Conservation (phyloP, 305 asterid species). For the Coffea humblotiana region DNA sequence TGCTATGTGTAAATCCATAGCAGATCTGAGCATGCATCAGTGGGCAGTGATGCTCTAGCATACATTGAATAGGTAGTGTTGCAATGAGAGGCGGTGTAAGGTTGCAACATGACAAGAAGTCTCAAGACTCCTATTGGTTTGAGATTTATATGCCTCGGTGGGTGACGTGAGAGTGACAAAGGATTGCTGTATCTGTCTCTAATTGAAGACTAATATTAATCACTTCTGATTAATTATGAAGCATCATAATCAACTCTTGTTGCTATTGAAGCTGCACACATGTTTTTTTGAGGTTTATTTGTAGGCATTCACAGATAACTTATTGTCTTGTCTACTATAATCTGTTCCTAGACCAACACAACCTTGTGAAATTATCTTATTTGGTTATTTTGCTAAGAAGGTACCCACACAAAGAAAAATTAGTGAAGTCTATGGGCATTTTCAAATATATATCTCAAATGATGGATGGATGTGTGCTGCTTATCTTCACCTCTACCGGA, state of each 20-base stretch:
- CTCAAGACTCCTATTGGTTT: background rate
- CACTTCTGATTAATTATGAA: background rate
- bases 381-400: too few relatives aligned
- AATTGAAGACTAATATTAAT: background rate
- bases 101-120: background rate
- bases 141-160: background rate
- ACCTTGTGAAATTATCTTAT: background rate
- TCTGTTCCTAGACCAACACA: background rate
- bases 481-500: too few relatives aligned
- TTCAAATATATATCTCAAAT: too few relatives aligned
- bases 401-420: too few relatives aligned
- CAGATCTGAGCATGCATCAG: background rate
- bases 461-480: too few relatives aligned
- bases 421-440: too few relatives aligned
- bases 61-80: background rate
- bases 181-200: background rate
- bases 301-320: background rate
- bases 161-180: background rate
- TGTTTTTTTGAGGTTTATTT: background rate
- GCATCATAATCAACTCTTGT: background rate
- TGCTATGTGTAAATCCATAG: background rate
- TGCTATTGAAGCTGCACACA: background rate
- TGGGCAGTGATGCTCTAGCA: background rate
- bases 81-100: background rate
- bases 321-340: too few relatives aligned